Conservation (phyloP, 1,139 yeast genomes). For the Pichia sp. region DNA sequence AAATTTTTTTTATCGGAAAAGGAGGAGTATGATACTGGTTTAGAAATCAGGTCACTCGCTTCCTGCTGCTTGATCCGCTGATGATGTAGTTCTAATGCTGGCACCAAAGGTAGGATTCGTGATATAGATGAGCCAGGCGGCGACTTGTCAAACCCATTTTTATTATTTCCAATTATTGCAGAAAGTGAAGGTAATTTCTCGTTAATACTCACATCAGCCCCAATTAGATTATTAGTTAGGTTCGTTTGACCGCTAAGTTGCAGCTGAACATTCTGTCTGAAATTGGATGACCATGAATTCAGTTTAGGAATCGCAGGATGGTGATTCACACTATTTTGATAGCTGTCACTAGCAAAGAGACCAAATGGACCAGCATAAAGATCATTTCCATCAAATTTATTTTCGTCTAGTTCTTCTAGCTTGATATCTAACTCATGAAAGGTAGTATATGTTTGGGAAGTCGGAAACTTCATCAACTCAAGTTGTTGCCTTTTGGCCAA, state of each 20-base stretch:
- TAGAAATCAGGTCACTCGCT: not conserved
- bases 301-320: too few relatives aligned
- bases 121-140: not conserved
- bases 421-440: constrained; percentile 79
- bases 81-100: constrained; percentile 13
- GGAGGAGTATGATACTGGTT: not conserved
- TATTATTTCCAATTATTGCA: not conserved
- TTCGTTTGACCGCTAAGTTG: not conserved
- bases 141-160: not conserved
- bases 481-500: constrained; percentile 52
- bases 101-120: constrained; percentile 11
- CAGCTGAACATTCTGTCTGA: not conserved
- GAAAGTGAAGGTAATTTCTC: constrained; percentile 6
- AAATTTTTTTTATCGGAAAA: not conserved
- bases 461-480: constrained; percentile 64
- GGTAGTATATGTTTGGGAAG: constrained; percentile 50
- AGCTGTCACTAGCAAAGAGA: constrained; percentile 33
- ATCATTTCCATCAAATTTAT: constrained; percentile 18
- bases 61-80: constrained; percentile 11
- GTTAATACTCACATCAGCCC: not conserved
- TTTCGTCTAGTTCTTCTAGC: constrained; percentile 45
- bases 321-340: not conserved
- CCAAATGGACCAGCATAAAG: constrained; percentile 66
- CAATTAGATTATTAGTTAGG: not conserved
- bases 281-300: too few relatives aligned